A percentile compares a stretch with the other conserved stretches of the same genome.
Conservation (phyloP, 129 eudicot species). For the Deinandra increscens region DNA sequence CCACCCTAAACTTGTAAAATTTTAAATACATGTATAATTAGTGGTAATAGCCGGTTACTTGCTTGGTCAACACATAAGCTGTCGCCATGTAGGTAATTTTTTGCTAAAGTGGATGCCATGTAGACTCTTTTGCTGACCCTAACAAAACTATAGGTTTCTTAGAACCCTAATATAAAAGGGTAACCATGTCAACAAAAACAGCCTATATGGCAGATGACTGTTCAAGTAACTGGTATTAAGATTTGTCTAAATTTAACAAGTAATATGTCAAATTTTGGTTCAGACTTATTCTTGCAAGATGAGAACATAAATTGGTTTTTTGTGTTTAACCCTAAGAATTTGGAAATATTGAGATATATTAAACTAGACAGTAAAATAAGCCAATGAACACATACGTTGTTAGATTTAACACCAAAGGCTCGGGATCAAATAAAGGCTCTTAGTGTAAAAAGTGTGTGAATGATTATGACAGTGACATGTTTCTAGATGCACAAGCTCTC, state of each 20-base stretch:
- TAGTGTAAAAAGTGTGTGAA: not conserved
- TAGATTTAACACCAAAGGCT: not conserved
- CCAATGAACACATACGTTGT: not conserved
- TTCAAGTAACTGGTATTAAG: not conserved
- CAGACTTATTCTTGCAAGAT: not conserved
- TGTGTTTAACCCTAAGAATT: not conserved
- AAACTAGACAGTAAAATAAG: not conserved
- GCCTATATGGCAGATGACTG: not conserved
- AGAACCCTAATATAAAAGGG: not conserved
- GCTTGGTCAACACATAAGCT: not conserved
- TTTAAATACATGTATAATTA: not conserved
- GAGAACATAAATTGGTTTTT: not conserved
- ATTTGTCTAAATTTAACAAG: not conserved
- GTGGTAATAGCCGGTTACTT: not conserved
- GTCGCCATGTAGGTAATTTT: not conserved
- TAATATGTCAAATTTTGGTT: not conserved
- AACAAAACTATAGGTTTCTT: constrained; percentile 7
- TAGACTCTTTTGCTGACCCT: not conserved
- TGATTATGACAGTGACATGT: not conserved
- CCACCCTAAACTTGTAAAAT: not conserved
- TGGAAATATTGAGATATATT: constrained; percentile 1
- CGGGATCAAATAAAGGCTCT: not conserved
- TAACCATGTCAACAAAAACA: not conserved
- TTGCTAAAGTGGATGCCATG: not conserved
- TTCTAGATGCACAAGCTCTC: constrained; percentile 4